These are phyloP conservation scores for Hevea brasiliensis DNA, from an alignment of 345 rosid genomes.

Conservation along the genomic window DNA sequence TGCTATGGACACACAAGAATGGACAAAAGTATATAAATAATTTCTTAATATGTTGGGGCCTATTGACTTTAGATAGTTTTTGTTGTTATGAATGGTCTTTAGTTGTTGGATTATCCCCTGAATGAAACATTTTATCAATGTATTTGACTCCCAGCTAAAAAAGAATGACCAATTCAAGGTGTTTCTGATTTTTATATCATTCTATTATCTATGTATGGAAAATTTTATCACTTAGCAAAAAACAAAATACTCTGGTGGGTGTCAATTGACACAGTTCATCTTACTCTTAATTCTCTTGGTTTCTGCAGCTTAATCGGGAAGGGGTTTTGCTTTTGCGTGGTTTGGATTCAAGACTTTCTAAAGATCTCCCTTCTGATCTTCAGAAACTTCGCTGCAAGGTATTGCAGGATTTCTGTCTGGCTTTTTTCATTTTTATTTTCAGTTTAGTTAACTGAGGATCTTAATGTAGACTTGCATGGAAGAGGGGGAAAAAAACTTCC, in stretches of 20 bases:
- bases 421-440: not conserved
- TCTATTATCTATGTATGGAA: not conserved
- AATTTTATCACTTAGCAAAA: slow-evolving; percentile 3
- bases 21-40: not conserved
- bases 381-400: slow-evolving; percentile 98
- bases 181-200: not conserved
- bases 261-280: not conserved
- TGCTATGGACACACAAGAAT: not conserved
- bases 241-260: slow-evolving; percentile 8
- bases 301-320: slow-evolving; percentile 72
- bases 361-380: slow-evolving; percentile 89
- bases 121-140: not conserved
- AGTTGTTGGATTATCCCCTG: not conserved
- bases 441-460: not conserved
- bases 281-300: slow-evolving; percentile 14
- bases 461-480: not conserved
- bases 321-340: slow-evolving; percentile 89
- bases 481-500: too few species aligned
- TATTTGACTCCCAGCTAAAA: not conserved
- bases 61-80: not conserved
- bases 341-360: slow-evolving; percentile 90
- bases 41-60: slow-evolving; percentile 2
- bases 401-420: not conserved
- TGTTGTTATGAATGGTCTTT: not conserved
- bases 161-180: not conserved